These are phyloP conservation scores for Jatropha podagrica DNA, from an alignment of 441 rosid species.

Conservation along the genomic window DNA sequence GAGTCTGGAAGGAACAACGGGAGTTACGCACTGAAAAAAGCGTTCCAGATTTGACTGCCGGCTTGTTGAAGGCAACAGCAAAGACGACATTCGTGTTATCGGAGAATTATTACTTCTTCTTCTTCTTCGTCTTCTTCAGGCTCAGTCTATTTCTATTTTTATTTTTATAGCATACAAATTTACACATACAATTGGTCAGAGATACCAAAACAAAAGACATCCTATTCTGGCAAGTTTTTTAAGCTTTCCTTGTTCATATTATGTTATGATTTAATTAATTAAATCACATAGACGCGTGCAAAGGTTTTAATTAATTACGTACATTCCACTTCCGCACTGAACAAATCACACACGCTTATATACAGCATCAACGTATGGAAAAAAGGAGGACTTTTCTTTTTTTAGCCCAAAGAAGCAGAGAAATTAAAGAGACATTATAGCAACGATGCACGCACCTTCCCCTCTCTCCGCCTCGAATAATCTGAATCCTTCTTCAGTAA, in stretches of 20 bases:
- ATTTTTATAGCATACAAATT: neutral
- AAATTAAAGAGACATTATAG: too few relatives aligned
- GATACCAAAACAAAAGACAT: neutral
- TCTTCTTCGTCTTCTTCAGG: too few relatives aligned
- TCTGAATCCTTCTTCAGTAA: too few relatives aligned
- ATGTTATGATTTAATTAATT: too few relatives aligned
- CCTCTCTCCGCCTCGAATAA: neutral
- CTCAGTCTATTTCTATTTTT: neutral
- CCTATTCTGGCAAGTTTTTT: neutral
- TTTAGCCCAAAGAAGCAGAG: too few relatives aligned
- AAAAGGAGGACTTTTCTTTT: too few relatives aligned
- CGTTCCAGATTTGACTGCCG: conserved; percentile 43
- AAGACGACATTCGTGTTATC: too few relatives aligned
- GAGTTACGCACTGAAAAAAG: conserved; percentile 49
- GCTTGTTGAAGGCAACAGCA: conserved; percentile 18
- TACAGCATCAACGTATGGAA: too few relatives aligned
- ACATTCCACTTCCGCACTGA: neutral
- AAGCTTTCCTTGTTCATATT: neutral
- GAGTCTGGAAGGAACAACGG: conserved; percentile 40
- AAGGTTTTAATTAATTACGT: too few relatives aligned
- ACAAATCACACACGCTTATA: too few relatives aligned
- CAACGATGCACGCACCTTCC: too few relatives aligned
- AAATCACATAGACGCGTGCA: neutral
- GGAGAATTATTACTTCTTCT: too few relatives aligned
- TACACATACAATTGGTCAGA: neutral